A percentile compares a stretch with the other conserved stretches of the same genome.
phyloP scores from a whole-genome alignment of 2,329 filamentous ascomycete genomes.

The Raffaelea arxii region DNA sequence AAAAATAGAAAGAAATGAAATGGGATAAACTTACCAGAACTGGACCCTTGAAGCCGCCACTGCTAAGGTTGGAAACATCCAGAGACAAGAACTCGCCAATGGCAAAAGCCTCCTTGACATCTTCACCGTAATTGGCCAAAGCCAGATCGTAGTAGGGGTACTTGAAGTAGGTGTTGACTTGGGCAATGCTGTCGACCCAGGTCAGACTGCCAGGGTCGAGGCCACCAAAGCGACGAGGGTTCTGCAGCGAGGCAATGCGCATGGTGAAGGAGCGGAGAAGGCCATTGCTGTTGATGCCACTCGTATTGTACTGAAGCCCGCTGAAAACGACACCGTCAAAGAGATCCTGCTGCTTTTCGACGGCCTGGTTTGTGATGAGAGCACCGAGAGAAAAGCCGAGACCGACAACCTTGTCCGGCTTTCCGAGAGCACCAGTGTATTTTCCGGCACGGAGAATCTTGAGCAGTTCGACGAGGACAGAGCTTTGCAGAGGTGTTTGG shows the following conservation, averaged over 20 bases:
- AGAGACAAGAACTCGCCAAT: slow-evolving; percentile 3
- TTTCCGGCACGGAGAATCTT: background rate
- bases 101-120: background rate
- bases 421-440: background rate
- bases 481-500: background rate
- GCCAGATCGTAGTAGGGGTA: background rate
- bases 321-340: background rate
- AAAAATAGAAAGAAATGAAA: too few relatives aligned
- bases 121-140: background rate
- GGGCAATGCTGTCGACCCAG: slow-evolving; percentile 13
- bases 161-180: background rate
- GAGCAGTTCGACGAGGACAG: background rate
- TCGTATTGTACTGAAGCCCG: background rate
- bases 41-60: background rate
- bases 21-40: background rate
- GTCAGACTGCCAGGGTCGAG: background rate
- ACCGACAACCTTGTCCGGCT: background rate
- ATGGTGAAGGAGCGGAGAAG: background rate
- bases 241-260: background rate
- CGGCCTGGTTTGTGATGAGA: background rate
- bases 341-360: background rate
- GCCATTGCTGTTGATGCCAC: background rate
- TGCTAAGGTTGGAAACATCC: background rate
- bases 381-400: background rate
- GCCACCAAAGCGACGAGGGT: background rate